These are phyloP conservation scores for Leishmania guyanensis DNA, from an alignment of 208 protist species.

Conservation along the genomic window DNA sequence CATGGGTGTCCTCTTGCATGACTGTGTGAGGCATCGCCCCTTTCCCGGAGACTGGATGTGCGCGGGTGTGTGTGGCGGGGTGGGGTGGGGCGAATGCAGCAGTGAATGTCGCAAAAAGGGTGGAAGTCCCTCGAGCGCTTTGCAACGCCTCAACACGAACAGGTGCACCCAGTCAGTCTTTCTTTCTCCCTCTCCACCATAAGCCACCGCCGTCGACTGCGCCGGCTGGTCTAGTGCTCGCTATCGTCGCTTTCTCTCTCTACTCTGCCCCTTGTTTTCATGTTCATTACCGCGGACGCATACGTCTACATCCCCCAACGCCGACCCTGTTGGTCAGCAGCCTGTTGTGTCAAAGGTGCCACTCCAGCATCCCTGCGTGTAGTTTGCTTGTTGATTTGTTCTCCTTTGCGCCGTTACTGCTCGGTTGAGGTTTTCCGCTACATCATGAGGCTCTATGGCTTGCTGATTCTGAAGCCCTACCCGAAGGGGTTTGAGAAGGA, in stretches of 20 bases:
- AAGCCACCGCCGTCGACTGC: not conserved
- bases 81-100: not conserved
- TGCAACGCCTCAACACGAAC: not conserved
- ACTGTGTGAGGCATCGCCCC: no score
- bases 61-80: not conserved
- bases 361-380: not conserved
- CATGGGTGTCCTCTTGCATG: not conserved
- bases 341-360: not conserved
- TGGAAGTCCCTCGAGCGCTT: not conserved
- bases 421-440: not conserved
- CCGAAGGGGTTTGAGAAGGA: slow-evolving; percentile 59
- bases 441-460: slow-evolving; percentile 77
- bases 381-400: not conserved
- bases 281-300: not conserved
- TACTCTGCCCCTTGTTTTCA: not conserved
- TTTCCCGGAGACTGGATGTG: no score
- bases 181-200: not conserved
- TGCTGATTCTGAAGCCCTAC: slow-evolving; percentile 68
- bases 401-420: not conserved
- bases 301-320: not conserved
- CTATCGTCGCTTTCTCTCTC: slow-evolving; percentile 2
- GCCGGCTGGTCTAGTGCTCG: not conserved
- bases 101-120: not conserved
- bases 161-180: not conserved
- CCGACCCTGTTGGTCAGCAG: not conserved